Conservation (phyloP, 345 rosid species). For the Boechera retrofracta region DNA sequence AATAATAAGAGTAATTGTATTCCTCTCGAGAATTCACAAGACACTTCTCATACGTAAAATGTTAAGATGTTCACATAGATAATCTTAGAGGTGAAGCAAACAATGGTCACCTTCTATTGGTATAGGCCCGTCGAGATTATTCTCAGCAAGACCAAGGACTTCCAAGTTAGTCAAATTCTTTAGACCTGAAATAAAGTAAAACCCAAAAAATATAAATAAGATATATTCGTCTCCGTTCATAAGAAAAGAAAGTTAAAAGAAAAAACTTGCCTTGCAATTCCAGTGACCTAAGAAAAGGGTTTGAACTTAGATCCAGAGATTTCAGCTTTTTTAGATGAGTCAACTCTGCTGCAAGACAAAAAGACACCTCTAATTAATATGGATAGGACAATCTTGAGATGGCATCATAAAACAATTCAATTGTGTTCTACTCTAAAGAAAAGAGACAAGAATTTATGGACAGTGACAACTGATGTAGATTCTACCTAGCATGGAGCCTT, state of each 20-base stretch:
- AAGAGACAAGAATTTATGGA: too few relatives aligned
- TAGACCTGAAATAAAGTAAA: background rate
- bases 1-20: background rate
- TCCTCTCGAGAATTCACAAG: background rate
- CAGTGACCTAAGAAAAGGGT: background rate
- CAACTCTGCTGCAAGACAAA: background rate
- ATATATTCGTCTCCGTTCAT: background rate
- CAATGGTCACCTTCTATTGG: background rate
- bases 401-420: background rate
- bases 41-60: background rate
- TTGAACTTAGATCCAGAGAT: slow-evolving; percentile 22
- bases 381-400: background rate
- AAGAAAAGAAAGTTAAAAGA: background rate
- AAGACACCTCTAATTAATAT: background rate
- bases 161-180: slow-evolving; percentile 4
- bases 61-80: too few relatives aligned
- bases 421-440: background rate
- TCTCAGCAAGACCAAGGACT: background rate
- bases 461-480: background rate
- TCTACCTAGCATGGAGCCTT: slow-evolving; percentile 14
- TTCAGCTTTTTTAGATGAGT: background rate
- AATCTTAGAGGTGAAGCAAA: background rate
- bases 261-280: slow-evolving; percentile 20
- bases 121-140: background rate
- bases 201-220: background rate